Conservation (phyloP, 1,284 basidiomycete species). For the Thelephora terrestris region DNA sequence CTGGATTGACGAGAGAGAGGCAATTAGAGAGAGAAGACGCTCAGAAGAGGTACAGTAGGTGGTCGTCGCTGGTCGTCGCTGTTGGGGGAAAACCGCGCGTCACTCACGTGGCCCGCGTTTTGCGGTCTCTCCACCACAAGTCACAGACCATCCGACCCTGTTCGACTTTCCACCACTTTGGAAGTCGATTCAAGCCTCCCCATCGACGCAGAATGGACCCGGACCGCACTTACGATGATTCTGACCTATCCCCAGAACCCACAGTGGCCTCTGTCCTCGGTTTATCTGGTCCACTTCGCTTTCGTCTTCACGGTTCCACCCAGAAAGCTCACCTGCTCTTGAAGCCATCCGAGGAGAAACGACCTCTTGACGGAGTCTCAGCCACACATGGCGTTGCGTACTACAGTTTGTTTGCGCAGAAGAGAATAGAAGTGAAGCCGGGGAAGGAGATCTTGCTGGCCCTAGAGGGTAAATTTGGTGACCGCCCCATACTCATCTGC, state of each 20-base stretch:
- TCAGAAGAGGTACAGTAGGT: no score
- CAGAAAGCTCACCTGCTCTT: conserved; percentile 51
- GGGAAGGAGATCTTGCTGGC: conserved; percentile 57
- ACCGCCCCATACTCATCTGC: conserved; percentile 45
- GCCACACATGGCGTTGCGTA: conserved; percentile 28
- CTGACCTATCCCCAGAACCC: conserved; percentile 12
- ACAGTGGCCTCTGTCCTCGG: conserved; percentile 41
- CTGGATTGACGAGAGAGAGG: no score
- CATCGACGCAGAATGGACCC: neutral
- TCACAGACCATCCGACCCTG: neutral
- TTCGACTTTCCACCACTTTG: neutral
- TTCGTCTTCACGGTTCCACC: conserved; percentile 44
- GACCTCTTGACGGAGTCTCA: conserved; percentile 1
- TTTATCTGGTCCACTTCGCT: conserved; percentile 41
- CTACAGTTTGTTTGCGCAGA: conserved; percentile 53
- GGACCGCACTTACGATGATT: conserved; percentile 2
- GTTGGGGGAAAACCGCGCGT: no score
- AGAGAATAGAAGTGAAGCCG: conserved; percentile 54
- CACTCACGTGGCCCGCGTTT: no score
- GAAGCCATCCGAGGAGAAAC: conserved; percentile 38
- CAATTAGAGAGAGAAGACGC: no score
- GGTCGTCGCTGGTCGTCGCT: no score
- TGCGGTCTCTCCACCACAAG: neutral
- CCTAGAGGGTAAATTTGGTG: conserved; percentile 42
- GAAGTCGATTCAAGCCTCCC: neutral